Evolutionary conservation across 805 yeast species (phyloP), one percentile per base, ranked within the genome.

Genomic region (Candida chauliodis): DNA sequence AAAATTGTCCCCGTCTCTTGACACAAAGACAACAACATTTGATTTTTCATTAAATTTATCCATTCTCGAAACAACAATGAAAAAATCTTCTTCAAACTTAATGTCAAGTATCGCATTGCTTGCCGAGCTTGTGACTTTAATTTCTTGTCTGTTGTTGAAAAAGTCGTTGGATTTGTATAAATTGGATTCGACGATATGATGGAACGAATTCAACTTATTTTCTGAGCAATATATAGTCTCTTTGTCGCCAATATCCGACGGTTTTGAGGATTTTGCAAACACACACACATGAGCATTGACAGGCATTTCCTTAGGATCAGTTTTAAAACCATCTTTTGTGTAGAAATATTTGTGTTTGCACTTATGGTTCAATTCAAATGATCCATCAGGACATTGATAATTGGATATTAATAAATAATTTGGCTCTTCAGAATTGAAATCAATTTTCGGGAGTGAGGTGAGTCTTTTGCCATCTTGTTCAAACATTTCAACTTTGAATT

Each of bases 1-100:
- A 46, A 75, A 76, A 2, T 37, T 49, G 1, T 46, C 34, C 1
- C 71, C 78, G 49, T 76, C 78, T 41, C 64, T 71, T 10, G 81
- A 75, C 5, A 74, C 62, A 31, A 59, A 65, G 9, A 76, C 45
- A 1, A 67, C 54, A 3, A 71, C 56, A 30, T 53, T 58, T 3
- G 75, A 61, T n/a, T 54, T 49, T 8, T 37, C 24, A 30, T 58
- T 56, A 49, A 63, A 76, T 47, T 61, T 67, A 49, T 76, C 81
- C 16, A 59, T 53, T 37, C 61, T 66, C 8, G 66, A 60, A 11
- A 62, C 58, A 3, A 58, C 65, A 7, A 73, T 57, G 26, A 72
- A 34, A 44, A 75, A 76, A 9, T 67, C 59, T 41, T 57, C 64
- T 20, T 61, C 67, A 8, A 70, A 62, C 14, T 58, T 40, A 5